Conservation (phyloP, 2,329 filamentous ascomycete genomes). For the Escovopsis weberi region DNA sequence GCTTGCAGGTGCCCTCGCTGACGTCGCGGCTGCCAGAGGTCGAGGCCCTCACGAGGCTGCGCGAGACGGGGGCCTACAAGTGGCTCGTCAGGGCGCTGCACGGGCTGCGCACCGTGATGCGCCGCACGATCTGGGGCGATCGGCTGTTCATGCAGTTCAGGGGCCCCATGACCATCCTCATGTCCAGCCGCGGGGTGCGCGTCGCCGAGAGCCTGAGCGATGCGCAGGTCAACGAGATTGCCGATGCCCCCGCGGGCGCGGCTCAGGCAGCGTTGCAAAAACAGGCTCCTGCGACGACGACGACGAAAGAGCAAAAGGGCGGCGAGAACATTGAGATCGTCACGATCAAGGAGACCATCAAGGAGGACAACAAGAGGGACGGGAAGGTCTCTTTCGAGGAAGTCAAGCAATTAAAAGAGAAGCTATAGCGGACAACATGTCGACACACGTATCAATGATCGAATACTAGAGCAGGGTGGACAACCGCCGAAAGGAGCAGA, state of each 20-base stretch:
- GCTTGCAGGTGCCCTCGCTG: constrained; percentile 61
- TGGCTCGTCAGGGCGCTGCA: constrained; percentile 49
- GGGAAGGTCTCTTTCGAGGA: constrained; percentile 55
- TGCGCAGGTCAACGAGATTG: constrained; percentile 80
- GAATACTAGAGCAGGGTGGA: constrained; percentile 1
- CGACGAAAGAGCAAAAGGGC: constrained; percentile 14
- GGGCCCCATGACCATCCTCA: constrained; percentile 70
- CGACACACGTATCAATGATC: neutral
- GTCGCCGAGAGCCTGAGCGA: constrained; percentile 64
- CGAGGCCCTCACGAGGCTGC: constrained; percentile 60
- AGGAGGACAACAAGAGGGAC: constrained; percentile 45
- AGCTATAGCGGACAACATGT: constrained; percentile 25
- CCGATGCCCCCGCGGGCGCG: constrained; percentile 61
- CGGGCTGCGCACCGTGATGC: constrained; percentile 57
- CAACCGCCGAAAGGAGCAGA: no score
- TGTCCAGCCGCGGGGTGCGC: constrained; percentile 75
- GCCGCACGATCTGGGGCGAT: constrained; percentile 86
- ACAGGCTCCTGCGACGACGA: constrained; percentile 19
- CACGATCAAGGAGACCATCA: constrained; percentile 17
- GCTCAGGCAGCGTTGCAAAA: constrained; percentile 44
- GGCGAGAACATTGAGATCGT: constrained; percentile 36
- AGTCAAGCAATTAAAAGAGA: constrained; percentile 41
- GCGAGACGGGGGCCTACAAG: constrained; percentile 59
- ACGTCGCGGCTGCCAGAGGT: constrained; percentile 53
- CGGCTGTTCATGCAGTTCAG: constrained; percentile 81